Evolutionary conservation across 2,329 filamentous ascomycete genomes (phyloP).

Genomic region (Celoporthe dispersa): DNA sequence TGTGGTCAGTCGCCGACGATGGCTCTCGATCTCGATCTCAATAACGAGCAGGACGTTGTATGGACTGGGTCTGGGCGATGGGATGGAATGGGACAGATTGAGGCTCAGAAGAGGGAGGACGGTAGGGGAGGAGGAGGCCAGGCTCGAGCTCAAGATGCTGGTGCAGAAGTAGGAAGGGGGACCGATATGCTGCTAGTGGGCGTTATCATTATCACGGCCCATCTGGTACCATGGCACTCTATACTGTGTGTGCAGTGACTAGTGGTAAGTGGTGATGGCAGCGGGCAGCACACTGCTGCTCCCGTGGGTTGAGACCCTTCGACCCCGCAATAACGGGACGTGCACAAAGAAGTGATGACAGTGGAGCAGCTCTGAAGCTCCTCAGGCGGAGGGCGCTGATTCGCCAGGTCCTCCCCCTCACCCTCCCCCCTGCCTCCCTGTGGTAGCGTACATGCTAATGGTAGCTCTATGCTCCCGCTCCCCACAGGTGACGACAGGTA

Average conservation of each 20-base stretch:
- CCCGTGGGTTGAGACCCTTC: background rate
- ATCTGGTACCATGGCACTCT: conserved; percentile 18
- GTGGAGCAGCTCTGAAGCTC: conserved; percentile 7
- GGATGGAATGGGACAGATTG: conserved; percentile 9
- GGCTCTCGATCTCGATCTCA: conserved; percentile 14
- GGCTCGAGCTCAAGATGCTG: conserved; percentile 21
- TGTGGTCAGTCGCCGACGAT: conserved; percentile 24
- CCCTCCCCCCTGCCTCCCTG: background rate
- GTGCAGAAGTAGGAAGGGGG: conserved; percentile 14
- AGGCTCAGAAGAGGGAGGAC: conserved; percentile 16
- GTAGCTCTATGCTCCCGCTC: background rate
- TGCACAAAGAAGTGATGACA: background rate
- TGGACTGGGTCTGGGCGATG: background rate
- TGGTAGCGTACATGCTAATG: background rate
- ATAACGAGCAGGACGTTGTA: background rate
- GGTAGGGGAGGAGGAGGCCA: background rate
- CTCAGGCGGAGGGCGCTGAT: background rate
- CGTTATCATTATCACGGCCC: conserved; percentile 22
- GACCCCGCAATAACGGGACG: conserved; percentile 8
- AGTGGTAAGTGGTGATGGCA: conserved; percentile 23
- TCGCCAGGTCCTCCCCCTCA: background rate
- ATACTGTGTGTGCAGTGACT: background rate
- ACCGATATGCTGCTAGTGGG: conserved; percentile 18
- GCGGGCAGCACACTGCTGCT: conserved; percentile 3
- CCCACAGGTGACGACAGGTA: background rate